Conservation (phyloP, 2,329 filamentous ascomycete genomes). For the Metarhizium album region DNA sequence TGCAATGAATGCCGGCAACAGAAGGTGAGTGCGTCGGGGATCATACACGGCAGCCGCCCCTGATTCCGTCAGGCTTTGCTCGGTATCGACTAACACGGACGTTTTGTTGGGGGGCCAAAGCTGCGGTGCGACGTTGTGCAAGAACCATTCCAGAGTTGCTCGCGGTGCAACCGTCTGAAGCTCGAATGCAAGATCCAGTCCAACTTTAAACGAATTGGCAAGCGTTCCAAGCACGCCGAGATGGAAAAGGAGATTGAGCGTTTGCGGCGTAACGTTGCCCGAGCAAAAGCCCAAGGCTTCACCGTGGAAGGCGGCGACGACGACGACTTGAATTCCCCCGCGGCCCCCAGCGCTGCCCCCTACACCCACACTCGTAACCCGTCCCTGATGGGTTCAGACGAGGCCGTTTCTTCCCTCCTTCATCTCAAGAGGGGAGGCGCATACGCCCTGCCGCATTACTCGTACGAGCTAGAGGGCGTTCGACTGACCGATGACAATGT, state of each 20-base stretch:
- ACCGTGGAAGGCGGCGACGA: slow-evolving; percentile 35
- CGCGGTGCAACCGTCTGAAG: slow-evolving; percentile 67
- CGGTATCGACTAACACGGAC: not conserved
- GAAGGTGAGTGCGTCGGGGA: slow-evolving; percentile 49
- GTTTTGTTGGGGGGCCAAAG: too few relatives aligned
- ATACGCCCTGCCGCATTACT: slow-evolving; percentile 48
- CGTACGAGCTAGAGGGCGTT: slow-evolving; percentile 52
- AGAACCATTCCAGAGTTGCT: slow-evolving; percentile 68
- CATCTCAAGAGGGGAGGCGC: slow-evolving; percentile 55
- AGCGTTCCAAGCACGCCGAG: slow-evolving; percentile 72
- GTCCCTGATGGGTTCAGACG: slow-evolving; percentile 56
- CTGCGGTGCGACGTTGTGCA: slow-evolving; percentile 76
- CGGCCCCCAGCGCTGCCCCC: slow-evolving; percentile 37
- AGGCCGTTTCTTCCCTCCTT: slow-evolving; percentile 55
- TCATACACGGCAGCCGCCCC: not conserved
- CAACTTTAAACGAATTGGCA: slow-evolving; percentile 77
- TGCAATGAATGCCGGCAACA: slow-evolving; percentile 81
- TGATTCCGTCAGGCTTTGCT: not conserved
- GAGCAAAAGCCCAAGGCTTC: slow-evolving; percentile 49
- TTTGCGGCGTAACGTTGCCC: slow-evolving; percentile 49
- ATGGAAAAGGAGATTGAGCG: slow-evolving; percentile 76
- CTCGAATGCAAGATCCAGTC: slow-evolving; percentile 79
- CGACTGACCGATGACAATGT: slow-evolving; percentile 54
- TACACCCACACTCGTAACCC: slow-evolving; percentile 52
- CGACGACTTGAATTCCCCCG: slow-evolving; percentile 49